Percentiles rank a stretch among this genome's conserved stretches.
phyloP scores from a whole-genome alignment of 192 early-diverging fungal genomes.

The Coemansia aciculifera region DNA sequence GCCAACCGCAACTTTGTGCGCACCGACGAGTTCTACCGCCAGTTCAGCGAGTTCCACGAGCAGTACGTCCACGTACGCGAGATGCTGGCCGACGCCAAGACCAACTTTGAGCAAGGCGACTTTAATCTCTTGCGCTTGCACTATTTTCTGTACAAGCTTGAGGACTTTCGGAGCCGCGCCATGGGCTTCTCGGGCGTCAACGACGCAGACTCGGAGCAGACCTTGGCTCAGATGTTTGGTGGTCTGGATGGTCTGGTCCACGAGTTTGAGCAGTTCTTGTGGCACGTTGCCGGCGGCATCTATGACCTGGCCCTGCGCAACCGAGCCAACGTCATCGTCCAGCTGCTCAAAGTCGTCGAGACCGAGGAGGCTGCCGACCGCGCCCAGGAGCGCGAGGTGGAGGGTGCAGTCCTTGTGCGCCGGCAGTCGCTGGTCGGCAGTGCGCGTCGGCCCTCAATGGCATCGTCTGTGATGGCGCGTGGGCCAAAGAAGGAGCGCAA shows the following conservation, averaged over 20 bases:
- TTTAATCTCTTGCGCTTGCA: conserved; percentile 84
- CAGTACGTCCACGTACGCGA: conserved; percentile 70
- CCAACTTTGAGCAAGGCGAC: conserved; percentile 48
- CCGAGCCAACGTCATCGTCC: conserved; percentile 75
- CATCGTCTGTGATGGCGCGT: conserved; percentile 16
- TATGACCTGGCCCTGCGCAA: conserved; percentile 75
- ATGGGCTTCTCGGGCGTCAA: conserved; percentile 70
- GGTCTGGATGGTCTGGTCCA: conserved; percentile 74
- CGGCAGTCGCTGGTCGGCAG: conserved; percentile 22
- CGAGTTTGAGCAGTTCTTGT: conserved; percentile 87
- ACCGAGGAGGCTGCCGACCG: conserved; percentile 85
- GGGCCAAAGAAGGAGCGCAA: conserved; percentile 37
- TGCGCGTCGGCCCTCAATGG: conserved; percentile 8
- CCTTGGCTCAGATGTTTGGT: conserved; percentile 84
- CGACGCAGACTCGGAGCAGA: conserved; percentile 78
- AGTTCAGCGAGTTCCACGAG: conserved; percentile 85
- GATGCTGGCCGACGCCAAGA: conserved; percentile 68
- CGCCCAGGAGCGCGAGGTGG: conserved; percentile 36
- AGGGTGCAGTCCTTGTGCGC: conserved; percentile 29
- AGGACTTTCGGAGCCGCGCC: conserved; percentile 86
- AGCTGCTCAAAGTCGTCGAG: conserved; percentile 93
- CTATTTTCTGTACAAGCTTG: conserved; percentile 82
- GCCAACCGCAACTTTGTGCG: conserved; percentile 95
- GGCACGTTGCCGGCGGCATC: conserved; percentile 76
- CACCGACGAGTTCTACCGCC: conserved; percentile 80